Evolutionary conservation across 345 rosid genomes (phyloP), one percentile per base, ranked within the genome.

Genomic region (Pseudoturritis turrita): DNA sequence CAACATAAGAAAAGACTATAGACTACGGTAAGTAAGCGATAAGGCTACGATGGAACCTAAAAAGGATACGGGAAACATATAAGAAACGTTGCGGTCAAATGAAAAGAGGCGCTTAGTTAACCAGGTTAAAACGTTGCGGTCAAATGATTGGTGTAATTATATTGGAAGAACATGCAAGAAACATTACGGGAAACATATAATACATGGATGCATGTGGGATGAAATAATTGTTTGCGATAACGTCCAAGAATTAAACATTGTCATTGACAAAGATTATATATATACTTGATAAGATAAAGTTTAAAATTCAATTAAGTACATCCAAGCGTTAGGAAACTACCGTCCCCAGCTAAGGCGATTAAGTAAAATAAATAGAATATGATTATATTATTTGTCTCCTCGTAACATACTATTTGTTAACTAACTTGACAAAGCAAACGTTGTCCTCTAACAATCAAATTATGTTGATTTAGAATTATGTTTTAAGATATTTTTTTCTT

Each of bases 221-320:
- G 74, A 68, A 75, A 68, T 75, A 1, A 75, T 75, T 75, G 74
- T 61, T 75, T 53, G 17, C 55, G 63, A 23, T 75, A 43, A 75
- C 78, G 68, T 68, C 78, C 35, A 67, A 3, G 8, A 19, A 22
- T 60, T 13, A 12, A 67, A 67, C 40, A 74, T 25, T 46, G 11
- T 49, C 60, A 50, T 65, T 74, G 55, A 53, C 52, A 51, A 51
- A 37, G 14, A 15, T 65, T 49, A 49, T 19, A 21, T 65, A 11
- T 62, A 44, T 39, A 31, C 18, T 52, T 62, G 7, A 7, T 62
- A 17, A 25, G 10, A 19, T 49, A 15, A 49, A 37, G 13, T 15
- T 13, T 4, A 5, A 41, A 28, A 4, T 11, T 58, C 29, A n/a
- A 6, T 15, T 12, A 41, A 62, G 28, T 41, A 14, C 18, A 40